Percentiles rank a stretch among this genome's conserved stretches.
phyloP scores from a whole-genome alignment of 176 grass and related monocot genomes.

The Aegilops speltoides region DNA sequence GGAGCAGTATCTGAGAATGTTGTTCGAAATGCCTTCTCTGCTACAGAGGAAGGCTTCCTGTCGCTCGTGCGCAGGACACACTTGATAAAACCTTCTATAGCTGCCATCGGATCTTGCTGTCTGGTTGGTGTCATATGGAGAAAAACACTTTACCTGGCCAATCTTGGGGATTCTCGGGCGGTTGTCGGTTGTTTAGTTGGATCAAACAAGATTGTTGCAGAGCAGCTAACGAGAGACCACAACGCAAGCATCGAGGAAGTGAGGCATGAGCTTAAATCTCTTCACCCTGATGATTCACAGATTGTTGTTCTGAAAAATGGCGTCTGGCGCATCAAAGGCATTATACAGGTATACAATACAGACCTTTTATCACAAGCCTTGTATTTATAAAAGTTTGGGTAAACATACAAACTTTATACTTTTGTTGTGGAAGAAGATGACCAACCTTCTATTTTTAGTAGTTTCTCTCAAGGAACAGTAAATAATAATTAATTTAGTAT shows the following conservation, averaged over 20 bases:
- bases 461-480: neutral
- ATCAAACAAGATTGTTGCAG: slow-evolving; percentile 69
- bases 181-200: slow-evolving; percentile 64
- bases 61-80: slow-evolving; percentile 82
- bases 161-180: slow-evolving; percentile 90
- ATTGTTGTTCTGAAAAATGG: slow-evolving; percentile 97
- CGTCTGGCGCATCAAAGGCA: slow-evolving; percentile 99
- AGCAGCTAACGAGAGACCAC: slow-evolving; percentile 94
- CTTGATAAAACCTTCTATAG: slow-evolving; percentile 83
- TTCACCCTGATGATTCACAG: slow-evolving; percentile 91
- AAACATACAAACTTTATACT: neutral
- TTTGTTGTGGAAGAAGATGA: neutral
- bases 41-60: slow-evolving; percentile 91
- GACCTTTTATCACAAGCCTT: neutral
- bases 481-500: neutral
- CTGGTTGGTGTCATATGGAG: slow-evolving; percentile 86
- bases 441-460: neutral
- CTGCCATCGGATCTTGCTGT: slow-evolving; percentile 91
- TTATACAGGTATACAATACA: slow-evolving; percentile 66
- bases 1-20: slow-evolving; percentile 87
- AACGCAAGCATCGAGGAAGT: slow-evolving; percentile 91
- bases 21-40: slow-evolving; percentile 79
- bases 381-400: neutral
- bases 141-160: slow-evolving; percentile 83
- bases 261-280: slow-evolving; percentile 79